Base-by-base conservation (phyloP, 2,329 filamentous ascomycete species). In the Diaporthe nobilis region DNA sequence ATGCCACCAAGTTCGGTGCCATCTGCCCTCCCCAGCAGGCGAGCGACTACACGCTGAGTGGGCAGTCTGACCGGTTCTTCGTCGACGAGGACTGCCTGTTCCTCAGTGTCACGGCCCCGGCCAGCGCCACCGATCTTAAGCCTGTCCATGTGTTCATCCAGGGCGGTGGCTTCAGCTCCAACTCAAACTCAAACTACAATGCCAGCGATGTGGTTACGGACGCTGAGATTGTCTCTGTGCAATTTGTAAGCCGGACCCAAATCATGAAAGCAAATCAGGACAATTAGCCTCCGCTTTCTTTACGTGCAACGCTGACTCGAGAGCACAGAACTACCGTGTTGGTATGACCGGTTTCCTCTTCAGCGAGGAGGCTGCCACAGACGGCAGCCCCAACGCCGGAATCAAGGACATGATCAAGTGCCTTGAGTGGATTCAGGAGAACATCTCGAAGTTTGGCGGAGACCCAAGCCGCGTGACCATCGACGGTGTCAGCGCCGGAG, bases 141-240 rank as follows among this genome's bases (percentile, higher is more conserved):
- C 87, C 94, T 67, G 84, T 94, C 49, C 91, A 90, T 70, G 92
- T 94, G 0, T 87, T 89, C 0, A 88, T 93, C 77, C 93, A 93
- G 81, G 65, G 65, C 34, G 65, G 65, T 28, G 65, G 65, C n/a
- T 55, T 70, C 65, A 28, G 8, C 49, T 70, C 65, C 7, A 70
- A 70, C 49, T 70, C 65, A 5, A 70, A 55, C 34, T 37, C 73
- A 8, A 70, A 75, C 55, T 68, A 63, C 65, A 75, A 75, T 37
- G 73, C 73, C 39, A 75, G 73, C 73, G 73, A 70, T 10, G 65
- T 63, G 25, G 73, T 70, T 6, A 28, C 49, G 1, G 65, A 70
- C 6, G 65, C 65, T 3, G 65, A 70, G 34, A 70, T 70, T 9
- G 65, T 70, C 34, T 70, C 65, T 0, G 65, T 70, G 34, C 65